Conservation (phyloP, 306 rosid species). For the Astragalus membranaceus region DNA sequence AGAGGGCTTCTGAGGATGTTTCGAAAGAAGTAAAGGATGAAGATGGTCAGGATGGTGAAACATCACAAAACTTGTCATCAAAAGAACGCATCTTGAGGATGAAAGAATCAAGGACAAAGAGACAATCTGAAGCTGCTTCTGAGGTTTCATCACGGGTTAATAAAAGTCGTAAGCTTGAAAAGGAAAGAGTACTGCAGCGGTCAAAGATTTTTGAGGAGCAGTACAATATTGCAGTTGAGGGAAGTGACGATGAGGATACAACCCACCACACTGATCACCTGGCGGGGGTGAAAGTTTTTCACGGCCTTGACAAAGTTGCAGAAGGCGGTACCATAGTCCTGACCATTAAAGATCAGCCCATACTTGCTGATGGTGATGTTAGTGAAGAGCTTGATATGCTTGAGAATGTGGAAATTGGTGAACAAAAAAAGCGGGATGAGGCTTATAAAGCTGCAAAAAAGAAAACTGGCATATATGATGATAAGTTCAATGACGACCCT, state of each 20-base stretch:
- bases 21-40: not conserved
- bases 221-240: constrained; percentile 78
- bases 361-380: constrained; percentile 79
- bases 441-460: constrained; percentile 91
- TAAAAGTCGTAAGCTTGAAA: constrained; percentile 77
- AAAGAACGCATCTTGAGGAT: constrained; percentile 68
- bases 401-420: constrained; percentile 92
- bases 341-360: constrained; percentile 85
- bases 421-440: constrained; percentile 72
- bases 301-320: constrained; percentile 87
- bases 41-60: constrained; percentile 18
- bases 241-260: constrained; percentile 73
- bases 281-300: constrained; percentile 91
- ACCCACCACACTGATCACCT: constrained; percentile 38
- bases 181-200: constrained; percentile 67
- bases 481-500: constrained; percentile 92
- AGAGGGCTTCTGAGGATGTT: constrained; percentile 32
- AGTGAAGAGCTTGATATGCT: constrained; percentile 89
- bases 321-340: constrained; percentile 93
- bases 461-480: constrained; percentile 71
- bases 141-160: constrained; percentile 78
- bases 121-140: constrained; percentile 54
- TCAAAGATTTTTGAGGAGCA: constrained; percentile 90
- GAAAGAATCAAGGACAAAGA: constrained; percentile 72
- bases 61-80: constrained; percentile 28